Conservation (phyloP, 768 basidiomycete species). For the Termitomyces sp. region DNA sequence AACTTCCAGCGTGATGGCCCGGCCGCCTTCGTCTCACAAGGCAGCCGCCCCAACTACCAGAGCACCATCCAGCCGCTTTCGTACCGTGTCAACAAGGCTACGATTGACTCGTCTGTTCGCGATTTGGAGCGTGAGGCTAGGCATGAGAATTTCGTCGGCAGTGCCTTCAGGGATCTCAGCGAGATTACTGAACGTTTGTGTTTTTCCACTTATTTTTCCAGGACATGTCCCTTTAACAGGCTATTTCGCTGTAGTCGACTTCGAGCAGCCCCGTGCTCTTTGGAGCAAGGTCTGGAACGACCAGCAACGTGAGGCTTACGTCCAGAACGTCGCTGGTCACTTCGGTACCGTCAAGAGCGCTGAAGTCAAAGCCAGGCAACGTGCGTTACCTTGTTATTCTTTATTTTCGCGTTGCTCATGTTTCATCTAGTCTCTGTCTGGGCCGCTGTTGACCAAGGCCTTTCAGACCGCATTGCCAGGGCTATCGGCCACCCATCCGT, state of each 20-base stretch:
- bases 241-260: slow-evolving; percentile 51
- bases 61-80: slow-evolving; percentile 67
- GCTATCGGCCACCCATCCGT: slow-evolving; percentile 57
- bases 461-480: slow-evolving; percentile 75
- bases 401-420: neutral
- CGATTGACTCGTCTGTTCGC: slow-evolving; percentile 34
- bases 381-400: slow-evolving; percentile 36
- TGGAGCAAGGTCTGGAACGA: slow-evolving; percentile 68
- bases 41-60: slow-evolving; percentile 82
- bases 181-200: slow-evolving; percentile 75
- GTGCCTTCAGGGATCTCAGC: slow-evolving; percentile 61
- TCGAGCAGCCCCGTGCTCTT: slow-evolving; percentile 74
- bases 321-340: slow-evolving; percentile 63
- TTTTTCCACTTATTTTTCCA: slow-evolving; percentile 7
- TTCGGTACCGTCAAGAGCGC: slow-evolving; percentile 54
- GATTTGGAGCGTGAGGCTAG: slow-evolving; percentile 33
- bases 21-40: slow-evolving; percentile 70
- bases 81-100: slow-evolving; percentile 48
- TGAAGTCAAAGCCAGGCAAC: slow-evolving; percentile 56
- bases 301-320: slow-evolving; percentile 50
- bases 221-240: neutral
- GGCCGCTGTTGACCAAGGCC: slow-evolving; percentile 68
- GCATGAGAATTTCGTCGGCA: slow-evolving; percentile 76
- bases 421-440: slow-evolving; percentile 61
- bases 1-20: slow-evolving; percentile 93